phyloP scores from a whole-genome alignment of 2,329 filamentous ascomycete species.

The Aspergillus sp. region DNA sequence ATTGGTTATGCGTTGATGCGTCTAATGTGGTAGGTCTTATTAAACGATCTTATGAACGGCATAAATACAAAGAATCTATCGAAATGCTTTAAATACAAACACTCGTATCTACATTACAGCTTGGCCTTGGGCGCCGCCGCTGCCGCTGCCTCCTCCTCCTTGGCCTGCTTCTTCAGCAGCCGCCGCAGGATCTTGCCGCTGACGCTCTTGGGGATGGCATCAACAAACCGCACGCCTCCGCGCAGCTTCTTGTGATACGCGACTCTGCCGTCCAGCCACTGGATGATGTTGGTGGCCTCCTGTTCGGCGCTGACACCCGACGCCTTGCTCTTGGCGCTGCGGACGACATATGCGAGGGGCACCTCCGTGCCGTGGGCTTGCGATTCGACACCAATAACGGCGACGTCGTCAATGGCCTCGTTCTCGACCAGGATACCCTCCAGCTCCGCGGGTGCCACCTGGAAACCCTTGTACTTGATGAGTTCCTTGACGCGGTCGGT shows the following conservation, averaged over 20 bases:
- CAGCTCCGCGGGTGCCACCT: constrained; percentile 67
- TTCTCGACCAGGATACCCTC: constrained; percentile 54
- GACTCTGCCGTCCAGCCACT: constrained; percentile 43
- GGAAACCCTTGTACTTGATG: constrained; percentile 68
- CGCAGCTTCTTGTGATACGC: constrained; percentile 46
- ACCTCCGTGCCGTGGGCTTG: constrained; percentile 63
- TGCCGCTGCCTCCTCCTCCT: constrained; percentile 28
- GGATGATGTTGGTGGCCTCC: constrained; percentile 46
- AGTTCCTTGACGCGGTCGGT: constrained; percentile 74
- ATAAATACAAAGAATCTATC: background rate
- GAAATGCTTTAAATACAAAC: background rate
- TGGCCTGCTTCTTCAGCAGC: constrained; percentile 43
- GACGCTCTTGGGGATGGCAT: constrained; percentile 47
- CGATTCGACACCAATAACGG: constrained; percentile 63
- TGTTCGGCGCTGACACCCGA: constrained; percentile 44
- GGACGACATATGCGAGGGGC: constrained; percentile 64
- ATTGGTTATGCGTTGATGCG: background rate
- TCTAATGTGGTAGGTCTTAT: background rate
- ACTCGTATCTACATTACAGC: constrained; percentile 24
- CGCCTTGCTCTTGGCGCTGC: constrained; percentile 43
- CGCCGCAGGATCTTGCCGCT: constrained; percentile 49
- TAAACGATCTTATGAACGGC: background rate
- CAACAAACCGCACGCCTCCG: constrained; percentile 46
- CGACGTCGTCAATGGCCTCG: constrained; percentile 55
- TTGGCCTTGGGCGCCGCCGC: constrained; percentile 37